Evolutionary conservation across 2,329 filamentous ascomycete species (phyloP).

Genomic region (Trichoderma sp.): DNA sequence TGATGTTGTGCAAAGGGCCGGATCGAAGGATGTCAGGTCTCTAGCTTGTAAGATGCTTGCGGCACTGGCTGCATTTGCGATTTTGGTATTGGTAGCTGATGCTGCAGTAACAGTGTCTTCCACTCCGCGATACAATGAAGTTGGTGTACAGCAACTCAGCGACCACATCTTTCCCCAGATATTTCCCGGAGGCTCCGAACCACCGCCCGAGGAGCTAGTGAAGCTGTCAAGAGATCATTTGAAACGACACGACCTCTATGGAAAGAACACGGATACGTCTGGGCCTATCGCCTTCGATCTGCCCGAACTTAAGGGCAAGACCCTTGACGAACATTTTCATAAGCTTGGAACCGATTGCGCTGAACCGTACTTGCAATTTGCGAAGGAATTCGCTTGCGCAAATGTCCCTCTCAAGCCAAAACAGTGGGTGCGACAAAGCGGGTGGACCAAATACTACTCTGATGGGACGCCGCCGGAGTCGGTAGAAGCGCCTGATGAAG

Average conservation of each 20-base stretch:
- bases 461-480: slow-evolving; percentile 66
- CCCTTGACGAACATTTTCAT: slow-evolving; percentile 91
- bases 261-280: slow-evolving; percentile 78
- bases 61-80: not conserved
- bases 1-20: slow-evolving; percentile 26
- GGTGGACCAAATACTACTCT: slow-evolving; percentile 88
- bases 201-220: slow-evolving; percentile 69
- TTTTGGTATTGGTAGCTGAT: not conserved
- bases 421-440: slow-evolving; percentile 74
- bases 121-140: slow-evolving; percentile 77
- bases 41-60: slow-evolving; percentile 40
- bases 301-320: slow-evolving; percentile 71
- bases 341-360: slow-evolving; percentile 82
- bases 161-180: slow-evolving; percentile 77
- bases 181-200: slow-evolving; percentile 58
- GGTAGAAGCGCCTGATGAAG: slow-evolving; percentile 73
- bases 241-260: slow-evolving; percentile 77
- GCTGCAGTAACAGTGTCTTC: slow-evolving; percentile 40
- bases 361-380: slow-evolving; percentile 74
- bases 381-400: slow-evolving; percentile 68
- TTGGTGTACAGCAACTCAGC: slow-evolving; percentile 92
- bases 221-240: slow-evolving; percentile 80
- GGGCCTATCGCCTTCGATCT: slow-evolving; percentile 82
- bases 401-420: slow-evolving; percentile 57
- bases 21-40: not conserved